Percentiles rank a stretch among this genome's conserved stretches.
Conservation (phyloP, 2,329 filamentous ascomycete genomes). For the Curvularia sp. region DNA sequence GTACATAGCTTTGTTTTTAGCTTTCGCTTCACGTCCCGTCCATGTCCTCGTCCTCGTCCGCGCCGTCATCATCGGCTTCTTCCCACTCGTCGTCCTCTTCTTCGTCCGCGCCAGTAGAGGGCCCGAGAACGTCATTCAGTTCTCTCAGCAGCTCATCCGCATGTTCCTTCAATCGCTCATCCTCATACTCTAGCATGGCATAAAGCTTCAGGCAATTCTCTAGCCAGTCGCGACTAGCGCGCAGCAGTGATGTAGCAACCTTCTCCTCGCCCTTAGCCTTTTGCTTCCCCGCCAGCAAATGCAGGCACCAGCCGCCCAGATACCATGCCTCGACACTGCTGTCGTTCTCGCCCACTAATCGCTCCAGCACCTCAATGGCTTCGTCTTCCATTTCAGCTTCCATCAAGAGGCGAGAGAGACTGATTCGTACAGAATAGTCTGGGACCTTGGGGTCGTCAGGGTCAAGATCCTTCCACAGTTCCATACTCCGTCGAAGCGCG, state of each 20-base stretch:
- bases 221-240: constrained; percentile 82
- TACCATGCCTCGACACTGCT: constrained; percentile 97
- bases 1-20: constrained; percentile 14
- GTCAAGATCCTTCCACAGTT: constrained; percentile 80
- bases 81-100: constrained; percentile 54
- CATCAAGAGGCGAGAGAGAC: constrained; percentile 83
- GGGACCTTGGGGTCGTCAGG: constrained; percentile 76
- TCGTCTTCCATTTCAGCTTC: constrained; percentile 87
- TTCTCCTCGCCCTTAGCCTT: constrained; percentile 62
- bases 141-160: constrained; percentile 71
- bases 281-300: constrained; percentile 76
- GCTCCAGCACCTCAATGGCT: constrained; percentile 83
- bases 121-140: constrained; percentile 55
- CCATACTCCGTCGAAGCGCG: constrained; percentile 79
- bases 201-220: constrained; percentile 83
- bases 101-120: constrained; percentile 51
- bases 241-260: constrained; percentile 65
- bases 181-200: constrained; percentile 79
- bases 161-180: constrained; percentile 77
- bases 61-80: constrained; percentile 48
- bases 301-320: constrained; percentile 91
- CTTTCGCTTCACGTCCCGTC: constrained; percentile 40
- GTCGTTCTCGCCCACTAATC: constrained; percentile 87
- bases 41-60: constrained; percentile 43
- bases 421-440: constrained; percentile 85